Evolutionary conservation across 140 eudicot genomes (phyloP).

Genomic region (Oenanthe javanica): DNA sequence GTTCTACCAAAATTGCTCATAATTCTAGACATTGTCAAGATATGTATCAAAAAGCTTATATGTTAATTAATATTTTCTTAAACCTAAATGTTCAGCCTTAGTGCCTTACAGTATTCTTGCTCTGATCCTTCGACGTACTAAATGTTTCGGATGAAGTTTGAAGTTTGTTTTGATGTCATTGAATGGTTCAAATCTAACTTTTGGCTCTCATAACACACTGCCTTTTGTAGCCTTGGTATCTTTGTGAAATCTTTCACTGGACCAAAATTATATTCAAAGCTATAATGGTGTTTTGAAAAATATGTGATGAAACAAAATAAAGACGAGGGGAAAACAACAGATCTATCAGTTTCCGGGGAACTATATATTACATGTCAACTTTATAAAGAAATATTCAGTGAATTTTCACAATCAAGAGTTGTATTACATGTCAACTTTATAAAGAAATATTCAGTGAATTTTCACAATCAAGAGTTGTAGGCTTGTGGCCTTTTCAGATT

Average conservation of each 20-base stretch:
- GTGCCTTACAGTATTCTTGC: not conserved
- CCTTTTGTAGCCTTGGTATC: not conserved
- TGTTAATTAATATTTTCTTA: slow-evolving; percentile 3
- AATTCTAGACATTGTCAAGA: slow-evolving; percentile 9
- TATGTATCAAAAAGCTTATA: not conserved
- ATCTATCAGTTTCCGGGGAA: not conserved
- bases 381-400: not conserved
- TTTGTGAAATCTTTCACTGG: not conserved
- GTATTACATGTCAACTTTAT: not conserved
- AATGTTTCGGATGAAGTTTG: not conserved
- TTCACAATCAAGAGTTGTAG: no score
- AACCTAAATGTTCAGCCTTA: not conserved
- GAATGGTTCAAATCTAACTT: not conserved
- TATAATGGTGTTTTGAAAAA: no score
- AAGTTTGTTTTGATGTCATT: not conserved
- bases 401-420: not conserved
- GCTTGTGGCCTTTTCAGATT: no score
- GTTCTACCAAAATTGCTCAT: not conserved
- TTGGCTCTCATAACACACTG: no score
- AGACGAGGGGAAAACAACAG: no score
- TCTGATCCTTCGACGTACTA: not conserved
- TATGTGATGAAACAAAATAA: no score
- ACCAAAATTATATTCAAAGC: not conserved
- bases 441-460: no score
- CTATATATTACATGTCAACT: not conserved